Evolutionary conservation across 2,329 filamentous ascomycete species (phyloP), one percentile per base, ranked within the genome.

Genomic region (Diplocarpon rosae): DNA sequence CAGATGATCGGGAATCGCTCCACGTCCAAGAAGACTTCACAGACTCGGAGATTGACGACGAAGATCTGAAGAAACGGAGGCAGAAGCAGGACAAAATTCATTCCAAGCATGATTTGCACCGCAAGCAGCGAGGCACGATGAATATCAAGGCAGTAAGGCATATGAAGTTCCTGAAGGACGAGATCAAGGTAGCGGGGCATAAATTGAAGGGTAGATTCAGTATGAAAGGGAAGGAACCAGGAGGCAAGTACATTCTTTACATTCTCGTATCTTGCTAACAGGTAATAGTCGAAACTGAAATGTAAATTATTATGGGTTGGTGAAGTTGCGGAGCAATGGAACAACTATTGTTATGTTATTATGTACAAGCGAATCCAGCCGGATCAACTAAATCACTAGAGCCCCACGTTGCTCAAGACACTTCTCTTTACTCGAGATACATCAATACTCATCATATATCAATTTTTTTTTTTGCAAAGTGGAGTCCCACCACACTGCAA

Each of bases 41-140:
- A 9, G 50, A 52, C 32, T 50, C 48, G 3, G 50, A 52, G 42
- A 50, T 52, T 38, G 50, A 52, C 2, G 50, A 52, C 14, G 50
- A 52, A 28, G 48, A 52, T 2, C 30, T 52, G 36, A 52, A 52
- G 44, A 52, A 50, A 37, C 33, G 48, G 31, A 28, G 50, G 8
- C 48, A 52, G 42, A 52, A 50, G 24, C 50, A 52, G 34, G 50
- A 52, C 30, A 45, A 50, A 15, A n/a, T 35, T 2, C 40, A 46
- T 29, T 37, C 37, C 1, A 52, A 52, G 33, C 39, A 42, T 9
- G 50, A 52, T 24, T 27, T 52, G 33, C 40, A 48, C 28, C 32
- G 50, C 5, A 52, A 52, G 24, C 50, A 52, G 13, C 37, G 50
- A 5, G 50, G 50, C 1, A 46, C 15, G 12, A 52, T 52, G 50